Evolutionary conservation across 805 yeast species (phyloP).

Genomic region (Candida xyloterini): DNA sequence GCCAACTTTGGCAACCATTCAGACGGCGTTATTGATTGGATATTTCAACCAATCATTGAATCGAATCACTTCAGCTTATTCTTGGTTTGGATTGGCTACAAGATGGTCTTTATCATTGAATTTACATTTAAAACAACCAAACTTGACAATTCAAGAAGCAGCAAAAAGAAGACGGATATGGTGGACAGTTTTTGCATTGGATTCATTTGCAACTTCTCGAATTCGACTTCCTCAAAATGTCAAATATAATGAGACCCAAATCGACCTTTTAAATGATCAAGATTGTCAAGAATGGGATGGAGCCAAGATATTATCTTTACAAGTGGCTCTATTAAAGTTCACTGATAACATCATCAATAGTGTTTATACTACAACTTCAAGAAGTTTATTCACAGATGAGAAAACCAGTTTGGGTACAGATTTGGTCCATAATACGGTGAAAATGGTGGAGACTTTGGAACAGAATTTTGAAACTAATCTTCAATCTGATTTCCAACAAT

Average conservation of each 20-base stretch:
- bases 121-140: constrained; percentile 29
- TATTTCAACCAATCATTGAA: constrained; percentile 37
- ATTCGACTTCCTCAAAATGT: constrained; percentile 37
- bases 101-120: constrained; percentile 33
- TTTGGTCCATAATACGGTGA: constrained; percentile 21
- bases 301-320: constrained; percentile 27
- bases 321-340: constrained; percentile 27
- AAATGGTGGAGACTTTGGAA: constrained; percentile 20
- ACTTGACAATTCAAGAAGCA: constrained; percentile 20
- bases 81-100: constrained; percentile 36
- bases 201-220: constrained; percentile 37
- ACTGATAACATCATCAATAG: constrained; percentile 32
- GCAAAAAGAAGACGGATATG: constrained; percentile 36
- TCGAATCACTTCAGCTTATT: constrained; percentile 34
- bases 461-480: constrained; percentile 24
- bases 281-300: constrained; percentile 33
- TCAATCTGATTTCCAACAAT: constrained; percentile 20
- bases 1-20: constrained; percentile 32
- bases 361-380: constrained; percentile 32
- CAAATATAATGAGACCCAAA: constrained; percentile 32
- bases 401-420: constrained; percentile 20
- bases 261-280: constrained; percentile 26
- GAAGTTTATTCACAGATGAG: constrained; percentile 22
- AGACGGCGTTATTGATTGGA: constrained; percentile 34
- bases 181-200: constrained; percentile 40